These are phyloP conservation scores for Dalbergia oliveri DNA, from an alignment of 306 rosid species.

Conservation along the genomic window DNA sequence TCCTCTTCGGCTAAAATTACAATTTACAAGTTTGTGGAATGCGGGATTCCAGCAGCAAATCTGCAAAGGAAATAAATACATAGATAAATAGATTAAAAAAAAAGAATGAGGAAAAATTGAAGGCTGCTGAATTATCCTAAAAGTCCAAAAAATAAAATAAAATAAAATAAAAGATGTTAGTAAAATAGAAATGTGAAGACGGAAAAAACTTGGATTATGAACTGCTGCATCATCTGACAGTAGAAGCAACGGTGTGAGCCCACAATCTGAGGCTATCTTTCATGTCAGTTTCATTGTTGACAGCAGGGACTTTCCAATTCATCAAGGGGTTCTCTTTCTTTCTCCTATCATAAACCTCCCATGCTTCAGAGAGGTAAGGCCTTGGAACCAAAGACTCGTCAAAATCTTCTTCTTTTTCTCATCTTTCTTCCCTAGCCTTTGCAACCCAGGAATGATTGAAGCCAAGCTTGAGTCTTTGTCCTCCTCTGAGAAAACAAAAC, in stretches of 20 bases:
- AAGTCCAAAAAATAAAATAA: not conserved
- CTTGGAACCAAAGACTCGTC: conserved; percentile 56
- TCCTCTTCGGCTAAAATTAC: not conserved
- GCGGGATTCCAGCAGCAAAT: not conserved
- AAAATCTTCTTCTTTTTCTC: conserved; percentile 20
- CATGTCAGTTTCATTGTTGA: conserved; percentile 66
- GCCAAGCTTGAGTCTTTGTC: conserved; percentile 84
- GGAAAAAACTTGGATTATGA: conserved; percentile 16
- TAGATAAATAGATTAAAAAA: not conserved
- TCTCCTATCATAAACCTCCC: conserved; percentile 67
- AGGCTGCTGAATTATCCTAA: not conserved
- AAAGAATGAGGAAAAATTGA: not conserved
- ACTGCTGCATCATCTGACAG: conserved; percentile 66
- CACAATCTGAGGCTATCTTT: conserved; percentile 79
- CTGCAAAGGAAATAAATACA: conserved; percentile 19
- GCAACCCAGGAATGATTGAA: conserved; percentile 80
- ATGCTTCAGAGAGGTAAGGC: conserved; percentile 92
- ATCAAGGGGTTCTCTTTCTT: conserved; percentile 54
- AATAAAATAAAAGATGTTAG: not conserved
- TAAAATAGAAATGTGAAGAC: not conserved
- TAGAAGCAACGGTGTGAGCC: conserved; percentile 94
- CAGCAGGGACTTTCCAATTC: conserved; percentile 77
- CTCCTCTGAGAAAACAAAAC: conserved; percentile 86
- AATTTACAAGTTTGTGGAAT: conserved; percentile 30
- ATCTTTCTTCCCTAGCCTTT: conserved; percentile 65